Evolutionary conservation across 2,329 filamentous ascomycete species (phyloP).

Genomic region (Fonsecaea pedrosoi): DNA sequence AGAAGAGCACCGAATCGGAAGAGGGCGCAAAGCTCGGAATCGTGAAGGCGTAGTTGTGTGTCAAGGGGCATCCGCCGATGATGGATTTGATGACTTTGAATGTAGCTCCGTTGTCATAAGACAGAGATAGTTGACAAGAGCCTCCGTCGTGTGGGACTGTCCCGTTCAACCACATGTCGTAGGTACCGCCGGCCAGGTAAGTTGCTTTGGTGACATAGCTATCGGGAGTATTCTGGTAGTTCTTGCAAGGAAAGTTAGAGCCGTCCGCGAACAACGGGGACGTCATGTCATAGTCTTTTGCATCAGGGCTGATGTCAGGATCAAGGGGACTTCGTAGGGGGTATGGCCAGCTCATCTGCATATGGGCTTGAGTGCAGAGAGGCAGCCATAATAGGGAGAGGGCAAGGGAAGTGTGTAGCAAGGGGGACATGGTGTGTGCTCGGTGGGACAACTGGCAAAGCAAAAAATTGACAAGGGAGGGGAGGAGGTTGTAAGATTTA

Average conservation of each 20-base stretch:
- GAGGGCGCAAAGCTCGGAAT: constrained; percentile 68
- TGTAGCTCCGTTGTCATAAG: constrained; percentile 72
- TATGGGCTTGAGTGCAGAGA: constrained; percentile 49
- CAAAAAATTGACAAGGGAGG: background rate
- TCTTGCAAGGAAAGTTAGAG: constrained; percentile 78
- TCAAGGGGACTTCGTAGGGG: constrained; percentile 61
- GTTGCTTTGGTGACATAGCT: constrained; percentile 63
- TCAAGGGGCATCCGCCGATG: constrained; percentile 62
- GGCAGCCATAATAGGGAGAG: constrained; percentile 32
- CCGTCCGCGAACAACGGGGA: constrained; percentile 67
- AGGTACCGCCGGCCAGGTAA: constrained; percentile 67
- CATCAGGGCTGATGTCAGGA: constrained; percentile 51
- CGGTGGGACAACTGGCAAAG: background rate
- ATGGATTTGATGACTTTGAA: constrained; percentile 74
- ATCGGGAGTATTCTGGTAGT: constrained; percentile 57
- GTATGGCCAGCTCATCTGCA: constrained; percentile 63
- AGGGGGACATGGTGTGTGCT: constrained; percentile 23
- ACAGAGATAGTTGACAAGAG: constrained; percentile 77
- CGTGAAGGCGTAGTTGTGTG: constrained; percentile 67
- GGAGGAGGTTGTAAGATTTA: background rate
- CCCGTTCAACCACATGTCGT: constrained; percentile 70
- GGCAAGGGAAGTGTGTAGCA: constrained; percentile 20
- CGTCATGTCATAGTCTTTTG: constrained; percentile 74
- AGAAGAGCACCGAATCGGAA: constrained; percentile 67
- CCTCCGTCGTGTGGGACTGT: constrained; percentile 71